Conservation (phyloP, 805 yeast species). For the Kuraishia piskuri region DNA sequence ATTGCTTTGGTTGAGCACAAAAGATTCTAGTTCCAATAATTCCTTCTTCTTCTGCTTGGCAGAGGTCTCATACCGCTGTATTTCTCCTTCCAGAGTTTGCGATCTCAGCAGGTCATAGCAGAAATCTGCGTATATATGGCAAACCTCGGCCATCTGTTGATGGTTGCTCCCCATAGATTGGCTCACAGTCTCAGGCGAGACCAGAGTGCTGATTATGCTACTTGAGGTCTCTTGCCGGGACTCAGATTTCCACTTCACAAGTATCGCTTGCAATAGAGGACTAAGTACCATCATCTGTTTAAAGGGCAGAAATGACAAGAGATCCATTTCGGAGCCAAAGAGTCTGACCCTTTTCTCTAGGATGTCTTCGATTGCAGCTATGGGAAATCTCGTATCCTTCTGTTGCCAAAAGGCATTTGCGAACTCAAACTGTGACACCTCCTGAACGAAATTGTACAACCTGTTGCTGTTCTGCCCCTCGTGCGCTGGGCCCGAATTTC, state of each 20-base stretch:
- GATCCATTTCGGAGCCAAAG: background rate
- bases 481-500: no score
- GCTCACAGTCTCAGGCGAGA: background rate
- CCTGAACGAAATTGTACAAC: conserved; percentile 4
- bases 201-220: conserved; percentile 33
- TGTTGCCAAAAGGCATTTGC: conserved; percentile 63
- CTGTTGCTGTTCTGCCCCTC: background rate
- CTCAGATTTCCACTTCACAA: conserved; percentile 64
- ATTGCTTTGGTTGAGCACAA: conserved; percentile 30
- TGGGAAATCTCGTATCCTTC: conserved; percentile 47
- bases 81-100: conserved; percentile 32
- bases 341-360: background rate
- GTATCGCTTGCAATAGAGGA: conserved; percentile 24
- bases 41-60: conserved; percentile 37
- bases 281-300: conserved; percentile 13
- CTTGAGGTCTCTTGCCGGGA: conserved; percentile 63
- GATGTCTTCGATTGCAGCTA: conserved; percentile 19
- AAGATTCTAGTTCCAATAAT: conserved; percentile 36
- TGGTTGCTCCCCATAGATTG: background rate
- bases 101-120: conserved; percentile 58
- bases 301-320: conserved; percentile 8
- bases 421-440: conserved; percentile 32
- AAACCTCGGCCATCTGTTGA: conserved; percentile 33
- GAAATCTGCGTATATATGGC: conserved; percentile 58
- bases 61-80: conserved; percentile 30